phyloP scores from a whole-genome alignment of 345 rosid genomes.

The Eucalyptus paniculata region DNA sequence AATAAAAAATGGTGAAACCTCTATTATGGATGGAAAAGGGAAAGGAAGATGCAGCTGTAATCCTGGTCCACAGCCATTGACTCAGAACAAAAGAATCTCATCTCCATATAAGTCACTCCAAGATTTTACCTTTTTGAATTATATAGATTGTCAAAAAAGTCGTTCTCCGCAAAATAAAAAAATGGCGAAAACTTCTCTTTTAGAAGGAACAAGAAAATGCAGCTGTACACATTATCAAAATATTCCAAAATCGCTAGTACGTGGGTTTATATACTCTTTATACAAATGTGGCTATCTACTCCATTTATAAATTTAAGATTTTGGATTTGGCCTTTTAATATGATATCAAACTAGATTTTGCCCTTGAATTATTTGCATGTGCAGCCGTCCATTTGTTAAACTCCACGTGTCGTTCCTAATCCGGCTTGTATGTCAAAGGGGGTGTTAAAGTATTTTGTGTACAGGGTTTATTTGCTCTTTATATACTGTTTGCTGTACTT shows the following conservation, averaged over 20 bases:
- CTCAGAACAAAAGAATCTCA: background rate
- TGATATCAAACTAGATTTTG: background rate
- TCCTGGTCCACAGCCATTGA: background rate
- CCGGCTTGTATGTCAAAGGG: background rate
- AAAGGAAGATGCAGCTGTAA: background rate
- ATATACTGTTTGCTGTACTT: background rate
- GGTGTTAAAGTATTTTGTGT: background rate
- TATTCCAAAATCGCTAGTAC: background rate
- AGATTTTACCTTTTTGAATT: background rate
- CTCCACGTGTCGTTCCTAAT: background rate
- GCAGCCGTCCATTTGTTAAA: background rate
- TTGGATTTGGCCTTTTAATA: background rate
- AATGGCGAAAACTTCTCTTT: background rate
- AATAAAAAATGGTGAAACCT: background rate
- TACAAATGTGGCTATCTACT: background rate
- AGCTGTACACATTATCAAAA: background rate
- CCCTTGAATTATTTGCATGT: background rate
- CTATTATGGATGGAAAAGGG: background rate
- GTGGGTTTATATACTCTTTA: background rate
- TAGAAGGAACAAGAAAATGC: background rate
- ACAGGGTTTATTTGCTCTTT: background rate
- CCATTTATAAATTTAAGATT: background rate
- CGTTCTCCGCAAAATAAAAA: background rate
- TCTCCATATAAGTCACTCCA: background rate
- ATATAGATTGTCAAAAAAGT: background rate